Evolutionary conservation across 495 filamentous ascomycete species (phyloP), one percentile per base, ranked within the genome.

Genomic region (Trichoderma erinaceum): DNA sequence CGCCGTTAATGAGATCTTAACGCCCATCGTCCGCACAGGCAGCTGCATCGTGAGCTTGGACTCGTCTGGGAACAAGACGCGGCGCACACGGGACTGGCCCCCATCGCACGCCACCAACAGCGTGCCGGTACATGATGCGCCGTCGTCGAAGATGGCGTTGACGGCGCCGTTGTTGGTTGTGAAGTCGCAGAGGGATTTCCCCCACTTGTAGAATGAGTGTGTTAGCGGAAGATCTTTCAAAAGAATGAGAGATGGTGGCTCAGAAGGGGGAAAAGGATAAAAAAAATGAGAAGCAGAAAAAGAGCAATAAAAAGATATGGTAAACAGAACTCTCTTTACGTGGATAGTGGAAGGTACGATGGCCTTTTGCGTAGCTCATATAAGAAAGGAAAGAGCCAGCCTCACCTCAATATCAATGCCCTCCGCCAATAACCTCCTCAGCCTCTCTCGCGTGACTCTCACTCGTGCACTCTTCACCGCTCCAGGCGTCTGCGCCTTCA

Each of bases 371-470:
- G 35, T 5, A 38, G 35, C 35, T 38, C 35, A 38, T 38, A 7
- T 38, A 38, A 66, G n/a, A 32, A 23, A 41, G 64, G 7, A 29
- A 18, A 38, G 35, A 7, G 35, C 21, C 4, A 43, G 25, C 7
- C 70, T n/a, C 52, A 72, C 76, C 75, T 78, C 69, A 7, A 88
- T 75, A 65, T 84, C 75, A 23, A 87, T 63, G 0, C 78, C 84
- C 5, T 76, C 77, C 3, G 81, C 75, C 70, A 88, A 66, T 64
- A 88, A 52, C 61, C 75, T 69, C 61, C 85, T 70, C 67, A 87
- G 73, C 44, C 80, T 74, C 23, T 81, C 79, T 18, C 86, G 73
- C 41, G 76, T 78, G 1, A 87, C 81, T 25, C 86, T 76, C 44
- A 82, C 11, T 84, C 27, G 27, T 68, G 78, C 73, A 25, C 71